These are phyloP conservation scores for Cornus suecica DNA, from an alignment of 148 eudicot genomes.

Conservation along the genomic window DNA sequence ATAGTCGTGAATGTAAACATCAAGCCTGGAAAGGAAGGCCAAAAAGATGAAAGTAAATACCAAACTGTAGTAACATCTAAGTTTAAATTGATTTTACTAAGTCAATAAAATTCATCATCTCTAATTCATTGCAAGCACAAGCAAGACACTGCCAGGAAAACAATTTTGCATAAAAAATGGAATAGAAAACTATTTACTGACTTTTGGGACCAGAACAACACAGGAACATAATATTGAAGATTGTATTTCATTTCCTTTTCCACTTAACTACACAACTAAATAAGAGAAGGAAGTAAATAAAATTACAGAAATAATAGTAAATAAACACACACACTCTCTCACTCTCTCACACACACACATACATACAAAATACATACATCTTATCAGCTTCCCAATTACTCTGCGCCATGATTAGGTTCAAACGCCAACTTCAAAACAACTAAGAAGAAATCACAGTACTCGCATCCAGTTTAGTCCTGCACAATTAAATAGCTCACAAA, in stretches of 20 bases:
- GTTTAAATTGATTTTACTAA: background rate
- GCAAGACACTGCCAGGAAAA: background rate
- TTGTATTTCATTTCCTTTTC: background rate
- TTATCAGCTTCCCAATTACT: constrained; percentile 60
- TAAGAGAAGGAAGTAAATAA: background rate
- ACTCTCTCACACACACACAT: too few species aligned
- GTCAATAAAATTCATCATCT: background rate
- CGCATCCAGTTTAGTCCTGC: constrained; percentile 2
- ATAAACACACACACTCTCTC: too few species aligned
- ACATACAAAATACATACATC: constrained; percentile 34
- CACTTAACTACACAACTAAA: background rate
- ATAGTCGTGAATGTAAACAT: constrained; percentile 97
- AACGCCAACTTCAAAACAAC: background rate
- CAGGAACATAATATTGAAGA: background rate
- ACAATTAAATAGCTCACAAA: background rate
- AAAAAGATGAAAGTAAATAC: constrained; percentile 4
- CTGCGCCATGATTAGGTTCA: constrained; percentile 38
- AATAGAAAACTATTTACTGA: background rate
- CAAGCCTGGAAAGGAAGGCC: constrained; percentile 59
- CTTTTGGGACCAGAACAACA: background rate
- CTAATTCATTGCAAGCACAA: background rate
- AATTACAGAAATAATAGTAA: background rate
- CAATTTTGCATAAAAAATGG: background rate
- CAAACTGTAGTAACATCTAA: background rate
- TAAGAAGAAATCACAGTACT: constrained; percentile 4